These are phyloP conservation scores for Colletotrichum abscissum DNA, from an alignment of 2,329 filamentous ascomycete genomes.

Conservation along the genomic window DNA sequence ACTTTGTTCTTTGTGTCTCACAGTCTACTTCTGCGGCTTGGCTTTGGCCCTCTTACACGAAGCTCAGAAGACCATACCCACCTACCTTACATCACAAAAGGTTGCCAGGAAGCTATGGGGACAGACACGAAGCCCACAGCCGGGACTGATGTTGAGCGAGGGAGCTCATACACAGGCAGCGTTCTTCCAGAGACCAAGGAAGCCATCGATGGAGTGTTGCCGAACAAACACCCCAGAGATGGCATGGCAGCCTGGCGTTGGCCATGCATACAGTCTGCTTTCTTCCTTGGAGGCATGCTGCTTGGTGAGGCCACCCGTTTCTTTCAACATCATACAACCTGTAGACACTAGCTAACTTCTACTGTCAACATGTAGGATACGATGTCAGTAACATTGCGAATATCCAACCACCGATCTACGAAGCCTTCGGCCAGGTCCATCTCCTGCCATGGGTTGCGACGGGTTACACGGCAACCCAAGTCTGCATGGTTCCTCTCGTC, in stretches of 20 bases:
- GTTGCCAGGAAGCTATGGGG: not conserved
- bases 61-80: not conserved
- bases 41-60: not conserved
- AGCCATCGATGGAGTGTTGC: not conserved
- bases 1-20: too few relatives aligned
- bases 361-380: slow-evolving; percentile 44
- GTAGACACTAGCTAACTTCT: not conserved
- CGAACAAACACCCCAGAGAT: slow-evolving; percentile 5
- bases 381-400: slow-evolving; percentile 61
- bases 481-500: slow-evolving; percentile 47
- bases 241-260: slow-evolving; percentile 20
- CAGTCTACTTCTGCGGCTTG: not conserved
- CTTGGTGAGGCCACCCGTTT: not conserved
- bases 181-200: slow-evolving; percentile 5
- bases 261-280: slow-evolving; percentile 15
- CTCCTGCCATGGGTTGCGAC: slow-evolving; percentile 53
- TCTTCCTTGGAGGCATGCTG: slow-evolving; percentile 17
- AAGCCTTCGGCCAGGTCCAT: slow-evolving; percentile 54
- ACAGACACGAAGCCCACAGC: not conserved
- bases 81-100: not conserved
- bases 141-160: not conserved
- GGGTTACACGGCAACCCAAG: slow-evolving; percentile 47
- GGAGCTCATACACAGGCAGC: not conserved
- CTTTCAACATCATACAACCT: not conserved
- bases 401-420: slow-evolving; percentile 68